Conservation (phyloP, 306 rosid species). For the Vicia faba region DNA sequence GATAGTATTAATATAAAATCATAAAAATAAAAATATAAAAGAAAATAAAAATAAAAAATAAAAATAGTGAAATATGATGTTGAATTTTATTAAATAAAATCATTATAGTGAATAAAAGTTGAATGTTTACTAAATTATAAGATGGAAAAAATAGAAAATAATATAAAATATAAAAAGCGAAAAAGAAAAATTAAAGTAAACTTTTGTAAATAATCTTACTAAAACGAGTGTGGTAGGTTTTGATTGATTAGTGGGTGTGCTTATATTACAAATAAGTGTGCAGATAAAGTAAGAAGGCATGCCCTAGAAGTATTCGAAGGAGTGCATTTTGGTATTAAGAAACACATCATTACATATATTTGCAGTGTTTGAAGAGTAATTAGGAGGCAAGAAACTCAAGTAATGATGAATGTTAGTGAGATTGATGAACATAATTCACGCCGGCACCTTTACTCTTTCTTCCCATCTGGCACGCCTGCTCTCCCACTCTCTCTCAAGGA, state of each 20-base stretch:
- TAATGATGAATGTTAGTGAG: conserved; percentile 57
- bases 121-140: no score
- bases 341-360: conserved; percentile 17
- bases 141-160: no score
- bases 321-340: conserved; percentile 50
- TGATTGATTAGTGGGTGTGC: conserved; percentile 23
- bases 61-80: no score
- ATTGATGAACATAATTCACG: conserved; percentile 83
- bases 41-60: no score
- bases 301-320: conserved; percentile 73
- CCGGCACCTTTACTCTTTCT: conserved; percentile 83
- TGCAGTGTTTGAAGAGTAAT: conserved; percentile 72
- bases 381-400: conserved; percentile 70
- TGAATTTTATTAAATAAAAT: no score
- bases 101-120: no score
- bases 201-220: no score
- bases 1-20: no score
- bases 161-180: no score
- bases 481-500: conserved; percentile 38
- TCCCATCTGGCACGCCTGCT: conserved; percentile 82
- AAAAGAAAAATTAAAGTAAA: no score
- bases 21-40: no score
- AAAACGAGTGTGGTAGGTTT: conserved; percentile 6
- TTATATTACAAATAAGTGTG: conserved; percentile 40
- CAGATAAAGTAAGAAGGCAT: conserved; percentile 55